Percentiles rank a stretch among this genome's conserved stretches.
Evolutionary conservation across 1,139 yeast species (phyloP).

Genomic region (Chernovozyma aurita): DNA sequence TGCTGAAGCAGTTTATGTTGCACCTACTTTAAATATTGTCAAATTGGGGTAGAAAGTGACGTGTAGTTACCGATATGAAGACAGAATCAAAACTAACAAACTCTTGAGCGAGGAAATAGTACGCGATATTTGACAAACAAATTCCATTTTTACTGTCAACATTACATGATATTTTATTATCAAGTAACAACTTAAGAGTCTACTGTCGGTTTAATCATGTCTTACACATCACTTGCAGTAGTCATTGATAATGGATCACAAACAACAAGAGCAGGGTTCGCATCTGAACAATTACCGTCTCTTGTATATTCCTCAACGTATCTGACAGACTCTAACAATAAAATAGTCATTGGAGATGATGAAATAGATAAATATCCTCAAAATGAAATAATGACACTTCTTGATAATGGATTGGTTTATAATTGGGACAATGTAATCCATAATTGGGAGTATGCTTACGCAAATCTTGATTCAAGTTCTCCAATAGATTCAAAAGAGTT

Average conservation of each 20-base stretch:
- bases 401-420: constrained; percentile 62
- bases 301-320: constrained; percentile 57
- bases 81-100: too few species aligned
- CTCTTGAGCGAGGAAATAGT: too few species aligned
- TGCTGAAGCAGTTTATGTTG: too few species aligned
- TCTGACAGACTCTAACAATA: constrained; percentile 24
- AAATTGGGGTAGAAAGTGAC: too few species aligned
- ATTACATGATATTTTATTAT: too few species aligned
- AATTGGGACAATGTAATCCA: constrained; percentile 59
- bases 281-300: constrained; percentile 61
- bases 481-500: constrained; percentile 46
- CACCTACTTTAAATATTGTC: too few species aligned
- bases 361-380: constrained; percentile 37
- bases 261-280: constrained; percentile 67
- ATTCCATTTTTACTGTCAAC: too few species aligned
- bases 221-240: constrained; percentile 48
- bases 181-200: too few species aligned
- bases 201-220: constrained; percentile 15
- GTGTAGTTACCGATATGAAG: too few species aligned
- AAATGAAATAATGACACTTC: constrained; percentile 55
- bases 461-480: constrained; percentile 39
- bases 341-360: constrained; percentile 48
- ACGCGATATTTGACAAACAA: too few species aligned
- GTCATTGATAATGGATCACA: constrained; percentile 69
- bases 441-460: constrained; percentile 58